These are phyloP conservation scores for Daldinia vernicosa DNA, from an alignment of 495 filamentous ascomycete species.

Conservation along the genomic window DNA sequence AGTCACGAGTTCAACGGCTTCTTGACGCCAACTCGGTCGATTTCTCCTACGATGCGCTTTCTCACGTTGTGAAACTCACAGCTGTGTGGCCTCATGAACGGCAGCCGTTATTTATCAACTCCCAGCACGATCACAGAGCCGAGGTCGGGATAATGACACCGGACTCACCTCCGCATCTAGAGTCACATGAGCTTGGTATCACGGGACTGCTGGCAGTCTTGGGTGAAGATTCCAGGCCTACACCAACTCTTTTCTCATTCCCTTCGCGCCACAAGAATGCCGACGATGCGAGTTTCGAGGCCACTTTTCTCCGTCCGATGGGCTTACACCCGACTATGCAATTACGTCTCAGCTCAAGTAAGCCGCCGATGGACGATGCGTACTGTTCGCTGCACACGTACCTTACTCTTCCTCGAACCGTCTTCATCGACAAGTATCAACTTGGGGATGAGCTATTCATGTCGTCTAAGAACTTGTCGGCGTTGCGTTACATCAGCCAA, in stretches of 20 bases:
- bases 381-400: slow-evolving; percentile 81
- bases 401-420: slow-evolving; percentile 80
- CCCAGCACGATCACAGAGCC: slow-evolving; percentile 54
- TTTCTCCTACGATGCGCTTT: slow-evolving; percentile 78
- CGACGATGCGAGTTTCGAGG: slow-evolving; percentile 54
- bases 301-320: slow-evolving; percentile 70
- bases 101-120: slow-evolving; percentile 52
- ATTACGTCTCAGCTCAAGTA: slow-evolving; percentile 57
- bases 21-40: slow-evolving; percentile 70
- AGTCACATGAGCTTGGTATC: slow-evolving; percentile 76
- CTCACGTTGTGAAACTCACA: slow-evolving; percentile 69
- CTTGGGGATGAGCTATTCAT: slow-evolving; percentile 77
- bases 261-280: slow-evolving; percentile 80
- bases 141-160: slow-evolving; percentile 85
- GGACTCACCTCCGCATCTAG: slow-evolving; percentile 66
- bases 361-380: slow-evolving; percentile 50
- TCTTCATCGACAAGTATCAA: slow-evolving; percentile 91
- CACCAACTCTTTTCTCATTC: slow-evolving; percentile 87
- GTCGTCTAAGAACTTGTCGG: slow-evolving; percentile 74
- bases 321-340: slow-evolving; percentile 90
- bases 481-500: slow-evolving; percentile 72
- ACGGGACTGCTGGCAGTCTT: slow-evolving; percentile 82
- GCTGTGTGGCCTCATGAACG: slow-evolving; percentile 64
- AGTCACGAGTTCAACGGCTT: slow-evolving; percentile 46
- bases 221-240: slow-evolving; percentile 71